Conservation (phyloP, 208 protist genomes). For the Leishmania turanica region DNA sequence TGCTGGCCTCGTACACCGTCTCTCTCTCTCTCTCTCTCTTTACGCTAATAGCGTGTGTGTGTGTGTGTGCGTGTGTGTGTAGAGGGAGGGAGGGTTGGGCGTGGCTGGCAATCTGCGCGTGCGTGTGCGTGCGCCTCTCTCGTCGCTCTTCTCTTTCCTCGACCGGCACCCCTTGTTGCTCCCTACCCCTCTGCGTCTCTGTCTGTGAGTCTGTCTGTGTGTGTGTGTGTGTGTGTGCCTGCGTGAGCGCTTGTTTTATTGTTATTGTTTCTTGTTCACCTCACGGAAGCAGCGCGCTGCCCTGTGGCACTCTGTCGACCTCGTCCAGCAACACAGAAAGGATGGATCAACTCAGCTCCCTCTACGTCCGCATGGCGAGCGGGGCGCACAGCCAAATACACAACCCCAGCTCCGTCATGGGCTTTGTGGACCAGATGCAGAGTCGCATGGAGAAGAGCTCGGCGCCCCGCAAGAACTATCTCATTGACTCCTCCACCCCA, state of each 20-base stretch:
- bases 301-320: neutral
- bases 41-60: no score
- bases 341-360: slow-evolving; percentile 83
- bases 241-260: neutral
- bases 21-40: neutral
- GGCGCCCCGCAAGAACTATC: slow-evolving; percentile 80
- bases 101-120: neutral
- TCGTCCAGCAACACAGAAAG: neutral
- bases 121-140: neutral
- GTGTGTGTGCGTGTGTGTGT: neutral
- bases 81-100: no score
- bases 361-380: slow-evolving; percentile 79
- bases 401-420: slow-evolving; percentile 58
- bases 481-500: slow-evolving; percentile 88
- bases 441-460: slow-evolving; percentile 65
- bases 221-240: neutral
- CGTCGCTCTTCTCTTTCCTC: no score
- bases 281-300: neutral
- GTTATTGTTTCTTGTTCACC: slow-evolving; percentile 1
- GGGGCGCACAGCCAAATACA: slow-evolving; percentile 71
- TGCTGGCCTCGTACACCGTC: neutral
- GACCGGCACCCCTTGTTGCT: neutral
- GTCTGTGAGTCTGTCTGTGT: neutral
- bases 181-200: neutral
- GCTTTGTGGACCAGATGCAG: slow-evolving; percentile 81